Base-by-base conservation (phyloP, 768 basidiomycete species). In the Termitomyces sp. region DNA sequence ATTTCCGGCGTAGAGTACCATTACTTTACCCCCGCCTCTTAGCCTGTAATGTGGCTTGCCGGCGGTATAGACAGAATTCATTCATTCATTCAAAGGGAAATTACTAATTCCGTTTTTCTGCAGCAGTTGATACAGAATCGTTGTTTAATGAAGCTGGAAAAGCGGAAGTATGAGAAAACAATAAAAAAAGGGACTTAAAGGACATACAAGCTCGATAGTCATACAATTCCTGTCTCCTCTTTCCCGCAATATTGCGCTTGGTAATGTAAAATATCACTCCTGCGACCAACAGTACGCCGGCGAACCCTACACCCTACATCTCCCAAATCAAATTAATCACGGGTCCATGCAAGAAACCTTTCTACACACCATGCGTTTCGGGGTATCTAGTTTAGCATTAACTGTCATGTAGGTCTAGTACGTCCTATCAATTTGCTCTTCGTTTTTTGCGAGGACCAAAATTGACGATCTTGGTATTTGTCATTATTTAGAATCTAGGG, bases 181-280 rank as follows among this genome's bases (percentile, higher is more conserved):
- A 18, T 13, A 16, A 45, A 9, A 9, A 9, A 8, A 32, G 20
- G n/a, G 16, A 14, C 20, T 18, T 24, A 3, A 22, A 20, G 20
- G 24, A 64, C 70, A 57, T 57, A 74, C 73, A 60, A 44, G 62
- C 58, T 57, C 67, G 61, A 42, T 72, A 69, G 28, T 70, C 68
- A 28, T 73, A 71, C 49, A 75, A 58, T 44, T 72, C 72, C 7
- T 63, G 63, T 56, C 66, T 75, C 33, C 75, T 67, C 54, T 71
- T 73, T 46, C 59, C 61, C 6, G 63, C 61, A 36, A 75, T 70
- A 24, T 59, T 63, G 52, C 66, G 65, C 62, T 73, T 77, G 10
- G 70, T 72, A 10, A 66, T 45, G 55, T 74, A 75, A 33, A 75
- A 69, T 0, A 69, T 61, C 5, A 66, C 56, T 13, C 72, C 74